Percentiles rank a stretch among this genome's conserved stretches.
phyloP scores from a whole-genome alignment of 2,329 filamentous ascomycete species.

The Huntiella bhutanensis region DNA sequence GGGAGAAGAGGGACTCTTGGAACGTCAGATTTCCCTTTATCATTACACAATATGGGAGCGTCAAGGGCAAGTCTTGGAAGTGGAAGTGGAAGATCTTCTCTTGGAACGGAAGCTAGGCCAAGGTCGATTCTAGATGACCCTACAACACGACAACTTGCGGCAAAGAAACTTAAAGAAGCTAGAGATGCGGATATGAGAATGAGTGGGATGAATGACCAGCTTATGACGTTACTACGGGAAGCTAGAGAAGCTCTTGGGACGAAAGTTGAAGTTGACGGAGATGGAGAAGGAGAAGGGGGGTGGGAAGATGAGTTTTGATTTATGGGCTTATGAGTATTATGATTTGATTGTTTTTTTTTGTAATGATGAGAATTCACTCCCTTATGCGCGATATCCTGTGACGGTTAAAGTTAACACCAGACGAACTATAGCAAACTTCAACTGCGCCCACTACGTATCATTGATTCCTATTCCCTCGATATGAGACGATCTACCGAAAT shows the following conservation, averaged over 20 bases:
- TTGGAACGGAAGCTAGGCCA: neutral
- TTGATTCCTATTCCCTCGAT: neutral
- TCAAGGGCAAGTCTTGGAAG: neutral
- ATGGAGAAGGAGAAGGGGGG: slow-evolving; percentile 15
- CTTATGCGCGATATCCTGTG: neutral
- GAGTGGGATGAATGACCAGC: slow-evolving; percentile 55
- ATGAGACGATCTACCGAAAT: neutral
- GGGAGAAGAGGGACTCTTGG: neutral
- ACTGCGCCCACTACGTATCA: neutral
- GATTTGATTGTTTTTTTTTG: neutral
- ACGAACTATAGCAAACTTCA: neutral
- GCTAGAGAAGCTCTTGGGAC: slow-evolving; percentile 73
- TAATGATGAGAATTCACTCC: neutral
- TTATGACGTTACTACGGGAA: slow-evolving; percentile 76
- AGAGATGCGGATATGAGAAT: slow-evolving; percentile 63
- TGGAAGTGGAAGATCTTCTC: neutral
- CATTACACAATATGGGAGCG: neutral
- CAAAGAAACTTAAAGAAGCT: slow-evolving; percentile 54
- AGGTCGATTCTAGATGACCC: slow-evolving; percentile 19
- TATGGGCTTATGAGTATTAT: neutral
- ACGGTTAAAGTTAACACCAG: neutral
- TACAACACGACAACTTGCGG: slow-evolving; percentile 57
- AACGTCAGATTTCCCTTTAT: neutral
- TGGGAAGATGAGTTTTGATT: slow-evolving; percentile 7
- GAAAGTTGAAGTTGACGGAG: slow-evolving; percentile 35